Evolutionary conservation across 257 asterid species (phyloP).

Genomic region (Nicotiana otophora): DNA sequence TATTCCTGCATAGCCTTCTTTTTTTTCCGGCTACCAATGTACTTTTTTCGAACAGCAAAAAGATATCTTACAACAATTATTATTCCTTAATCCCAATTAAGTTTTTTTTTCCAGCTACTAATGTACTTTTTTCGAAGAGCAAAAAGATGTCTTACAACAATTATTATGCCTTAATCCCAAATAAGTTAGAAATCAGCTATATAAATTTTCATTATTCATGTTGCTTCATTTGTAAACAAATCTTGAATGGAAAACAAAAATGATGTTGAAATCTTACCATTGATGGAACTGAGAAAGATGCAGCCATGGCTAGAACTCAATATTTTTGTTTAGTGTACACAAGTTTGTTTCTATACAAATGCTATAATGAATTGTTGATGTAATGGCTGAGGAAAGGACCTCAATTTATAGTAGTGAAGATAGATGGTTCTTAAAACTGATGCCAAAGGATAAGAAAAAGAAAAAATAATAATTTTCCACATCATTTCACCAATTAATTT

Average conservation of each 20-base stretch:
- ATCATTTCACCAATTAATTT: conserved; percentile 2
- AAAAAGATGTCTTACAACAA: background rate
- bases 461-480: conserved; percentile 29
- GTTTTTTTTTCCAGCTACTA: too few relatives aligned
- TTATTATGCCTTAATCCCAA: too few relatives aligned
- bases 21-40: too few relatives aligned
- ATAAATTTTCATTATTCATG: background rate
- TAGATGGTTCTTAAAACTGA: background rate
- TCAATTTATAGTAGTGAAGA: conserved; percentile 41
- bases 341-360: conserved; percentile 17
- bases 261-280: conserved; percentile 41
- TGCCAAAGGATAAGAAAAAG: conserved; percentile 29
- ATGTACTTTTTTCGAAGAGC: too few relatives aligned
- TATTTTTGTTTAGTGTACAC: background rate
- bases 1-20: too few relatives aligned
- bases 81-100: too few relatives aligned
- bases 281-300: conserved; percentile 83
- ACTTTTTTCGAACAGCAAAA: too few relatives aligned
- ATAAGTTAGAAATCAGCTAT: too few relatives aligned
- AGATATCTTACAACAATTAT: too few relatives aligned
- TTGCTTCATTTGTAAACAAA: background rate
- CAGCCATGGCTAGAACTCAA: conserved; percentile 79
- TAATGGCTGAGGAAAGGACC: conserved; percentile 7
- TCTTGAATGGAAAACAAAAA: background rate
- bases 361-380: conserved; percentile 14